Conservation (phyloP, 2,329 filamentous ascomycete genomes). For the Talaromyces funiculosus region DNA sequence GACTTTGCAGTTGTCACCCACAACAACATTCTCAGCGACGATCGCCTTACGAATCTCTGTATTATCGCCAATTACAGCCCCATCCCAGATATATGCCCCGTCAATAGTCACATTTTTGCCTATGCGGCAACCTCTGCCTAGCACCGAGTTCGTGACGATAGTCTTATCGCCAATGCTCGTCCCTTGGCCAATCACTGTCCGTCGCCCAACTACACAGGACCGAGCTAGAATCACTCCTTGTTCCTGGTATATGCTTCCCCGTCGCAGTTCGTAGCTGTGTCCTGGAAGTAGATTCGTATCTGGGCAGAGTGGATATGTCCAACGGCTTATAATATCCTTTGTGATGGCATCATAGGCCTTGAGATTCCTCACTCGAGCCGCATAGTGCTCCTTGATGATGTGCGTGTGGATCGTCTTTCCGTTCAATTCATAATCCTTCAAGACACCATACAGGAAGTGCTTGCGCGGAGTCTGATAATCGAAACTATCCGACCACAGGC, state of each 20-base stretch:
- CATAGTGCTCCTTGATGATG: conserved; percentile 75
- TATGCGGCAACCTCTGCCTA: conserved; percentile 80
- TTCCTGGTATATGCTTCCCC: conserved; percentile 70
- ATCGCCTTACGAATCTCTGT: conserved; percentile 66
- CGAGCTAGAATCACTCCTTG: conserved; percentile 67
- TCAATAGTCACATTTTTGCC: conserved; percentile 76
- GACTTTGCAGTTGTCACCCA: conserved; percentile 67
- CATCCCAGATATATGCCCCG: conserved; percentile 83
- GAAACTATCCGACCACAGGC: conserved; percentile 95
- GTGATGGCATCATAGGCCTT: conserved; percentile 86
- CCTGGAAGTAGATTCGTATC: conserved; percentile 78
- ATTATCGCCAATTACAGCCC: conserved; percentile 69
- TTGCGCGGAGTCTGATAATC: conserved; percentile 87
- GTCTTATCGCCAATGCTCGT: conserved; percentile 70
- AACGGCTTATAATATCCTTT: conserved; percentile 77
- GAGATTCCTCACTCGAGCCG: conserved; percentile 76
- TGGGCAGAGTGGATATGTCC: conserved; percentile 83
- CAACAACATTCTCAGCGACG: conserved; percentile 63
- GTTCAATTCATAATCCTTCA: conserved; percentile 96
- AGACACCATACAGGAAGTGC: conserved; percentile 83
- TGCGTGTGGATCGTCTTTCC: conserved; percentile 95
- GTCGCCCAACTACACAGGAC: conserved; percentile 62
- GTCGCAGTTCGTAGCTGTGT: conserved; percentile 68
- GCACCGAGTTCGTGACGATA: conserved; percentile 66
- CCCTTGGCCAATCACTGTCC: conserved; percentile 69